Percentiles rank a stretch among this genome's conserved stretches.
These are phyloP conservation scores for Cornus controversa DNA, from an alignment of 148 eudicot species.

Conservation along the genomic window DNA sequence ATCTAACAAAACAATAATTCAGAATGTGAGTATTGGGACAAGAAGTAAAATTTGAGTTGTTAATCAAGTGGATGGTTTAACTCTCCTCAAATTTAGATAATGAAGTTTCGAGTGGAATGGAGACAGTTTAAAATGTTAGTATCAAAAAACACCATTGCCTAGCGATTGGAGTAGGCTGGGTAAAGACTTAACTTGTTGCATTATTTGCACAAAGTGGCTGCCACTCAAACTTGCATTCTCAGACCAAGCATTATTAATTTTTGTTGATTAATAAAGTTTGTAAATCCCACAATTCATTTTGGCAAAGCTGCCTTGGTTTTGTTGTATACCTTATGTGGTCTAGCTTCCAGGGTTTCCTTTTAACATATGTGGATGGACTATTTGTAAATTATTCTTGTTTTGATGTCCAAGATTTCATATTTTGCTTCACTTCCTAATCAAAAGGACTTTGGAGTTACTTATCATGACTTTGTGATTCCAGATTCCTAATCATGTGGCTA, in stretches of 20 bases:
- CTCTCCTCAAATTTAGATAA: no score
- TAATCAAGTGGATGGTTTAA: no score
- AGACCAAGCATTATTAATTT: neutral
- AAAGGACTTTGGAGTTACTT: neutral
- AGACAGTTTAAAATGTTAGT: no score
- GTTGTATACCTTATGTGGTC: neutral
- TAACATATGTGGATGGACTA: neutral
- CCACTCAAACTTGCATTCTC: neutral
- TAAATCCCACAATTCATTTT: neutral
- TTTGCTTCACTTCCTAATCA: neutral
- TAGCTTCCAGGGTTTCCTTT: neutral
- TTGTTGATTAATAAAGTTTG: neutral
- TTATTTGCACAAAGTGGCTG: neutral
- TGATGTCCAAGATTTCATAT: neutral
- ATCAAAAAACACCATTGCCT: no score
- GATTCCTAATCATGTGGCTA: conserved; percentile 98
- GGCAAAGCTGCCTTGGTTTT: neutral
- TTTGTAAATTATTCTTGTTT: neutral
- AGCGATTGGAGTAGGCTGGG: no score
- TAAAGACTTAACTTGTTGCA: neutral
- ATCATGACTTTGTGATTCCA: conserved; percentile 28
- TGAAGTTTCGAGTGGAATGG: no score
- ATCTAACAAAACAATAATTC: no score
- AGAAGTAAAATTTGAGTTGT: no score
- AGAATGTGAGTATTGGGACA: no score